A percentile compares a stretch with the other conserved stretches of the same genome.
phyloP scores from a whole-genome alignment of 2,329 filamentous ascomycete genomes.

The Xylariaceae sp. region DNA sequence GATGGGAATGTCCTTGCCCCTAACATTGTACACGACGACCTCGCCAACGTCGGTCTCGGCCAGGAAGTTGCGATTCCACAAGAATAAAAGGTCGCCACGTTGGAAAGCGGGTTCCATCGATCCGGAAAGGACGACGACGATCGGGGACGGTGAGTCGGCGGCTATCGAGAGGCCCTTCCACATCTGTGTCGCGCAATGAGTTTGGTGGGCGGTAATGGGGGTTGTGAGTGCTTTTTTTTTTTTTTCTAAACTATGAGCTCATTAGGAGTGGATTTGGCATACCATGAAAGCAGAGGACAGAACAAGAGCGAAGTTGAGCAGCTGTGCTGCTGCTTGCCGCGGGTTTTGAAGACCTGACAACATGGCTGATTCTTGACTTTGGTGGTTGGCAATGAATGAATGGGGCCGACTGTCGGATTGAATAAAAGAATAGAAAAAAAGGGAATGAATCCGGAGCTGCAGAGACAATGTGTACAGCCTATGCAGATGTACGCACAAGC shows the following conservation, averaged over 20 bases:
- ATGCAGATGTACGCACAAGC: neutral
- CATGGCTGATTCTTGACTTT: slow-evolving; percentile 43
- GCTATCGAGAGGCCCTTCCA: slow-evolving; percentile 83
- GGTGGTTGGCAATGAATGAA: neutral
- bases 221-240: neutral
- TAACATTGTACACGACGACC: slow-evolving; percentile 69
- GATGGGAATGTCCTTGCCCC: slow-evolving; percentile 94
- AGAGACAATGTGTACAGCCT: no score
- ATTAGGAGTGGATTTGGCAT: slow-evolving; percentile 20
- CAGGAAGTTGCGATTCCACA: slow-evolving; percentile 67
- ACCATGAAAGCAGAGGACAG: slow-evolving; percentile 90
- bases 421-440: neutral
- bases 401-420: neutral
- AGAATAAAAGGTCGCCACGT: slow-evolving; percentile 66
- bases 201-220: neutral
- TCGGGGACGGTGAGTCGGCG: slow-evolving; percentile 69
- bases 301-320: slow-evolving; percentile 87
- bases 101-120: slow-evolving; percentile 81
- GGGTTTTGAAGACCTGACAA: slow-evolving; percentile 65
- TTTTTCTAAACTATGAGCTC: neutral
- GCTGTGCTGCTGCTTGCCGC: slow-evolving; percentile 72
- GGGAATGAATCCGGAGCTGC: neutral
- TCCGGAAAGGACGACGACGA: slow-evolving; percentile 79
- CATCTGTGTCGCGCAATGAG: slow-evolving; percentile 43
- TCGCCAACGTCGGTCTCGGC: slow-evolving; percentile 51